A percentile compares a stretch with the other conserved stretches of the same genome.
Conservation (phyloP, 352 stramenopile species). For the Pilasporangium apinafurcum region DNA sequence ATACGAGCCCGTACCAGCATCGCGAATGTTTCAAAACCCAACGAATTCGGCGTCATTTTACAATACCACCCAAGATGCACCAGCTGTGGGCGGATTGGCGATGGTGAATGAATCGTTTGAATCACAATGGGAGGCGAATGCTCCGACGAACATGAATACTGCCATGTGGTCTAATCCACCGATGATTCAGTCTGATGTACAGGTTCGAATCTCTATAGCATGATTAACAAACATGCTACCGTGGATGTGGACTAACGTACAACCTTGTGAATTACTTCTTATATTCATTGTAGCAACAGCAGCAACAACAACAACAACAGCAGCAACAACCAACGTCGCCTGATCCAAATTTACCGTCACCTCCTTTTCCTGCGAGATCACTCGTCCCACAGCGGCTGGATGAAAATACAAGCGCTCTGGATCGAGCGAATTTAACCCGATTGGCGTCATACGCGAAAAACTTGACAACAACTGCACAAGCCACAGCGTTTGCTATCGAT, state of each 20-base stretch:
- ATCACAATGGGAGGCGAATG: conserved; percentile 21
- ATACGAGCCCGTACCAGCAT: conserved; percentile 15
- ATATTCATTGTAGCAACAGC: too few species aligned
- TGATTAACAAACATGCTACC: too few species aligned
- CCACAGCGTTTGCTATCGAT: conserved; percentile 65
- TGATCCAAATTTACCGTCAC: conserved; percentile 42
- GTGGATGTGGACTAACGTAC: too few species aligned
- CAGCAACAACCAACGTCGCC: conserved; percentile 8
- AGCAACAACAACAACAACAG: conserved; percentile 12
- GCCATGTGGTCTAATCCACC: too few species aligned
- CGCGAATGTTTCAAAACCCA: conserved; percentile 56
- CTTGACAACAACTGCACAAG: conserved; percentile 45
- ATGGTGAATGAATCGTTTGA: conserved; percentile 35
- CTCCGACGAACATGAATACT: background rate
- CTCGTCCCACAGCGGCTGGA: conserved; percentile 58
- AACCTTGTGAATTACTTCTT: too few species aligned
- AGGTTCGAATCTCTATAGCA: too few species aligned
- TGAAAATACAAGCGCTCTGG: conserved; percentile 46
- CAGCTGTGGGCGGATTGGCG: conserved; percentile 23
- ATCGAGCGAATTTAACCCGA: conserved; percentile 32
- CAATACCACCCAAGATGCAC: conserved; percentile 33
- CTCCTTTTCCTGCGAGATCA: conserved; percentile 51
- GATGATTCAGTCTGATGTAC: too few species aligned
- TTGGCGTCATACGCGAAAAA: conserved; percentile 61
- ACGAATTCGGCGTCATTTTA: conserved; percentile 58